Evolutionary conservation across 208 protist genomes (phyloP).

Genomic region (Porcisia hertigi): DNA sequence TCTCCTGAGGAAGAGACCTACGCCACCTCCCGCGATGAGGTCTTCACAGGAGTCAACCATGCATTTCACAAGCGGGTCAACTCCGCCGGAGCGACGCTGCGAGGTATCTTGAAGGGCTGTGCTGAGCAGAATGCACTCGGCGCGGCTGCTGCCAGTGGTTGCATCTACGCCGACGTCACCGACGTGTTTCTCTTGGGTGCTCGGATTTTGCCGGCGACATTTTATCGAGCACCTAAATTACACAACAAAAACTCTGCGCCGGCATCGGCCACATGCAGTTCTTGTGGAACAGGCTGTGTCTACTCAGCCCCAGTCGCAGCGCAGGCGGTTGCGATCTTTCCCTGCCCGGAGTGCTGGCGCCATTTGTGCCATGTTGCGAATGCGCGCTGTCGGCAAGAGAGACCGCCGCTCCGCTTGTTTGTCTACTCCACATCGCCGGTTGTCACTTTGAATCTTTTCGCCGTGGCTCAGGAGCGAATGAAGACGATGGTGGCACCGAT

Average conservation of each 20-base stretch:
- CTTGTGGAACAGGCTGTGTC: not conserved
- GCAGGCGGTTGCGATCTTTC: slow-evolving; percentile 41
- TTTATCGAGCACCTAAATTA: not conserved
- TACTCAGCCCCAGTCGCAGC: not conserved
- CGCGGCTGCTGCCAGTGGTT: slow-evolving; percentile 66
- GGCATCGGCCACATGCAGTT: not conserved
- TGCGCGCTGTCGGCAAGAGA: slow-evolving; percentile 32
- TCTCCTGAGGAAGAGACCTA: not conserved
- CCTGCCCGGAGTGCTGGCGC: slow-evolving; percentile 80
- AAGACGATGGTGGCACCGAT: slow-evolving; percentile 17
- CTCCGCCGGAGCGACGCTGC: slow-evolving; percentile 36
- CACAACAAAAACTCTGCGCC: not conserved
- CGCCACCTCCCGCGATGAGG: not conserved
- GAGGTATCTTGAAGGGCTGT: slow-evolving; percentile 82
- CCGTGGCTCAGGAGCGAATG: slow-evolving; percentile 28
- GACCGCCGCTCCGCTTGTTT: slow-evolving; percentile 53
- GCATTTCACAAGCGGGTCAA: slow-evolving; percentile 70
- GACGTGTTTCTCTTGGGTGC: slow-evolving; percentile 55
- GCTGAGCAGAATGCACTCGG: slow-evolving; percentile 90
- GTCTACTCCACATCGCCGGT: slow-evolving; percentile 19
- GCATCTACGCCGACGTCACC: slow-evolving; percentile 48
- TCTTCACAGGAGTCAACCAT: slow-evolving; percentile 79
- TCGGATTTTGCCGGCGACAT: not conserved
- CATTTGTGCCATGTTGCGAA: slow-evolving; percentile 55
- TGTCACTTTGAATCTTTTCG: slow-evolving; percentile 12